These are phyloP conservation scores for Phytopythium montanum DNA, from an alignment of 352 stramenopile genomes.

Conservation along the genomic window DNA sequence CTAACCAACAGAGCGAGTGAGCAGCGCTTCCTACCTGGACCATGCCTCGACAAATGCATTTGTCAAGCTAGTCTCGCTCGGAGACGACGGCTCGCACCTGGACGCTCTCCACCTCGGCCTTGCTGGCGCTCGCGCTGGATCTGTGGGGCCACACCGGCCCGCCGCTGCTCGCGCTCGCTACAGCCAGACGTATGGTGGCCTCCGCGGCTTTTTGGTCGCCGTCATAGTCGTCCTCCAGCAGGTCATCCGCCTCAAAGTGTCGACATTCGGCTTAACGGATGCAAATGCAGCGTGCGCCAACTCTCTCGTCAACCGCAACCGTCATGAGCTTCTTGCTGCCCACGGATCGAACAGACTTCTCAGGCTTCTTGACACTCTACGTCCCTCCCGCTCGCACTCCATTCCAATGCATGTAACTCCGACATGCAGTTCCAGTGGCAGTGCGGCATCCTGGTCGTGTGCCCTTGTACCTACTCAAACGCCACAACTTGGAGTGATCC, in stretches of 20 bases:
- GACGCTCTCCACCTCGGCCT: conserved; percentile 6
- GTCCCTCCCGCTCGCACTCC: too few species aligned
- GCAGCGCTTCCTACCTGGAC: neutral
- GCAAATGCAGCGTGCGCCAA: too few species aligned
- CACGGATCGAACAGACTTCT: too few species aligned
- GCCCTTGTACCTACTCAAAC: too few species aligned
- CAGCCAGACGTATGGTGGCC: neutral
- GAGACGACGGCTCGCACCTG: conserved; percentile 2
- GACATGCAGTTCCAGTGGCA: too few species aligned
- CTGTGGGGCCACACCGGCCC: neutral
- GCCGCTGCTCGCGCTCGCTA: neutral
- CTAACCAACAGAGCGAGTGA: neutral
- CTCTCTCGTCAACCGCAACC: too few species aligned
- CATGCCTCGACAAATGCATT: neutral
- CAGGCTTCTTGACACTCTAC: too few species aligned
- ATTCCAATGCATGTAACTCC: too few species aligned
- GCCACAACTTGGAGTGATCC: too few species aligned
- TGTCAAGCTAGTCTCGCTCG: conserved; percentile 4
- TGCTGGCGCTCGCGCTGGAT: conserved; percentile 2
- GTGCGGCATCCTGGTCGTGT: too few species aligned
- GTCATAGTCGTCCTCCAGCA: conserved; percentile 23
- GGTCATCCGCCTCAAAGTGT: conserved; percentile 15
- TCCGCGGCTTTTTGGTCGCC: neutral
- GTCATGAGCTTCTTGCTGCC: too few species aligned
- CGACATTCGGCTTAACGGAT: too few species aligned